Evolutionary conservation across 2,329 filamentous ascomycete genomes (phyloP).

Genomic region (Colletotrichum destructivum): DNA sequence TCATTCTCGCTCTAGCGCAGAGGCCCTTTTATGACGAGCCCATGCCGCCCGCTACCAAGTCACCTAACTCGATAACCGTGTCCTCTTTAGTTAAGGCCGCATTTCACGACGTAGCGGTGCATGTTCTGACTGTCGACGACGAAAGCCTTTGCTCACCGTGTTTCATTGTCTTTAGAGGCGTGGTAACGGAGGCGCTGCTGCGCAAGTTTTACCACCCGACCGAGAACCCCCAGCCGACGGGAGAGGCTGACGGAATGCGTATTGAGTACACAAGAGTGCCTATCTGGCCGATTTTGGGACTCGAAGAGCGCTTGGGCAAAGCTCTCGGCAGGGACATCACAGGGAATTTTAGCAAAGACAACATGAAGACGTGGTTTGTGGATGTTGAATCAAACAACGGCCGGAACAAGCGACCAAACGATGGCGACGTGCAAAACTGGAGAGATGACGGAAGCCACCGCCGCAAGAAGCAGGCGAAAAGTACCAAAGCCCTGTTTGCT

Average conservation of each 20-base stretch:
- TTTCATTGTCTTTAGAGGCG: not conserved
- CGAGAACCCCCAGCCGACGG: not conserved
- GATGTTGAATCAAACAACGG: not conserved
- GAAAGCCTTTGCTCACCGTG: not conserved
- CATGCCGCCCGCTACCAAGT: not conserved
- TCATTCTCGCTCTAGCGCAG: not conserved
- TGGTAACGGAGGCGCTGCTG: not conserved
- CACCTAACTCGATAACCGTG: not conserved
- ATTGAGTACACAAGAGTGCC: slow-evolving; percentile 65
- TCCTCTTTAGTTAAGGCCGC: not conserved
- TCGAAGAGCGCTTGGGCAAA: slow-evolving; percentile 68
- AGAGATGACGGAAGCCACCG: no score
- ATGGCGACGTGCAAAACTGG: not conserved
- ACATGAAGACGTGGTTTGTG: slow-evolving; percentile 62
- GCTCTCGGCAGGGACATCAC: slow-evolving; percentile 68
- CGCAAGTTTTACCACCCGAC: not conserved
- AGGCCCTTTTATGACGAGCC: not conserved
- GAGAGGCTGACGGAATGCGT: slow-evolving; percentile 51
- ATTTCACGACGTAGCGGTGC: not conserved
- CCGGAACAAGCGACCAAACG: not conserved
- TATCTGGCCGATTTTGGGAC: slow-evolving; percentile 68
- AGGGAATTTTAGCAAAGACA: slow-evolving; percentile 54
- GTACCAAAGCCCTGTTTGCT: no score
- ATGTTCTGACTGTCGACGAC: not conserved
- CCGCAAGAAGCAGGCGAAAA: no score